These are phyloP conservation scores for Brachypodium distachyon DNA, from an alignment of 202 grass and related monocot species.

Conservation along the genomic window DNA sequence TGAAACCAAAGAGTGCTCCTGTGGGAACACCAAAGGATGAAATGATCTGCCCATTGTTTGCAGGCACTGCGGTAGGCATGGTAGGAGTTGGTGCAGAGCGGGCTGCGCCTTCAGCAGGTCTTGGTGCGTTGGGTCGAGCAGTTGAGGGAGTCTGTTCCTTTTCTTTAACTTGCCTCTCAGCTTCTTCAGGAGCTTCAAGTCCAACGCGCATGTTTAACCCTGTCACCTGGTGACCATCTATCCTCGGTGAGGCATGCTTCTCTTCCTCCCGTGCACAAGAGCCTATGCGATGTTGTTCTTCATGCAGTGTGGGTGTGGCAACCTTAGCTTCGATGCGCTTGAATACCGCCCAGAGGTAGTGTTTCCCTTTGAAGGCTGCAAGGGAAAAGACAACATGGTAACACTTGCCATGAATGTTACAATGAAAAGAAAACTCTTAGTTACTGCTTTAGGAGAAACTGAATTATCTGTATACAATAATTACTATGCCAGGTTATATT, in stretches of 20 bases:
- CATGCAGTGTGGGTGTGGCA: no score
- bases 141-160: neutral
- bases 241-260: neutral
- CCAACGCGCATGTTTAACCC: neutral
- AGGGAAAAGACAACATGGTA: neutral
- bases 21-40: neutral
- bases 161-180: neutral
- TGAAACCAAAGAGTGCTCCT: neutral
- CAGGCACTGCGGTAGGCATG: neutral
- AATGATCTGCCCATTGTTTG: neutral
- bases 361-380: constrained; percentile 43
- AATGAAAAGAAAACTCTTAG: neutral
- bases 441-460: neutral
- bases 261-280: neutral
- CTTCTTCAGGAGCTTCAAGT: neutral
- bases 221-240: neutral
- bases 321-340: constrained; percentile 2
- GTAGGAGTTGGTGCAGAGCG: neutral
- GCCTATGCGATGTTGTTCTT: neutral
- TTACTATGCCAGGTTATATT: neutral
- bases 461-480: neutral
- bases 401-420: neutral
- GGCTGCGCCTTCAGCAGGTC: neutral
- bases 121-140: neutral
- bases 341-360: constrained; percentile 72